phyloP scores from a whole-genome alignment of 352 stramenopile species.

The Phytophthora pisi region DNA sequence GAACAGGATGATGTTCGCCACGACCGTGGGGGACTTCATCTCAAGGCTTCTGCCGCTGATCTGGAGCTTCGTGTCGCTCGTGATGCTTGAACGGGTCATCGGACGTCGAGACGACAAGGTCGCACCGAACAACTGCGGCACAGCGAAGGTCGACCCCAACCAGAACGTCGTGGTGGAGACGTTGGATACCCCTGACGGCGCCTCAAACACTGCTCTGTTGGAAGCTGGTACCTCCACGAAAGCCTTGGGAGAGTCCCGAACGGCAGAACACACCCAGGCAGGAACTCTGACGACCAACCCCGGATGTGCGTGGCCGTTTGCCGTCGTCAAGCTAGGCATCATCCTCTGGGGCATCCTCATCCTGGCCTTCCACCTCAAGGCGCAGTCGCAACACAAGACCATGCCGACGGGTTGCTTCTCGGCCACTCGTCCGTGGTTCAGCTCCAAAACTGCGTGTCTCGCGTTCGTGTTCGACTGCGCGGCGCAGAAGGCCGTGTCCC shows the following conservation, averaged over 20 bases:
- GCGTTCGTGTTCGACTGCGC: slow-evolving; percentile 28
- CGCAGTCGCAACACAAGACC: slow-evolving; percentile 22
- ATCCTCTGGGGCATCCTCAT: slow-evolving; percentile 26
- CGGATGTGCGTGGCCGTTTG: slow-evolving; percentile 10
- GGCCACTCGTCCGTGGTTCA: slow-evolving; percentile 28
- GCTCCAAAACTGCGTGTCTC: slow-evolving; percentile 26
- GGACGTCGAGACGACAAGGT: slow-evolving; percentile 25
- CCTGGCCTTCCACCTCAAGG: slow-evolving; percentile 26
- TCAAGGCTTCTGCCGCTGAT: slow-evolving; percentile 26
- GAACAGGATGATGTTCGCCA: slow-evolving; percentile 34
- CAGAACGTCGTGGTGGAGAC: slow-evolving; percentile 13
- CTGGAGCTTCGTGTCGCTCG: slow-evolving; percentile 24
- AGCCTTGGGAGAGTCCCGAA: slow-evolving; percentile 14
- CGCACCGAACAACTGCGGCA: not conserved
- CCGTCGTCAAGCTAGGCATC: slow-evolving; percentile 16
- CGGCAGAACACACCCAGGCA: slow-evolving; percentile 5
- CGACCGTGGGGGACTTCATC: slow-evolving; percentile 24
- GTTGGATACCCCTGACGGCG: slow-evolving; percentile 8
- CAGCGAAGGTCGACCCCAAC: slow-evolving; percentile 13
- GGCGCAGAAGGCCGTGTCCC: slow-evolving; percentile 15
- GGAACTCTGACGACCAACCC: slow-evolving; percentile 3
- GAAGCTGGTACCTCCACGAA: slow-evolving; percentile 19
- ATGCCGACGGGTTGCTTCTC: slow-evolving; percentile 22
- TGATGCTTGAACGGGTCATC: slow-evolving; percentile 24
- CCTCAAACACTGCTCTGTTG: not conserved